These are phyloP conservation scores for Tetradesmus lagerheimii DNA, from an alignment of 139 green algal genomes.

Conservation along the genomic window DNA sequence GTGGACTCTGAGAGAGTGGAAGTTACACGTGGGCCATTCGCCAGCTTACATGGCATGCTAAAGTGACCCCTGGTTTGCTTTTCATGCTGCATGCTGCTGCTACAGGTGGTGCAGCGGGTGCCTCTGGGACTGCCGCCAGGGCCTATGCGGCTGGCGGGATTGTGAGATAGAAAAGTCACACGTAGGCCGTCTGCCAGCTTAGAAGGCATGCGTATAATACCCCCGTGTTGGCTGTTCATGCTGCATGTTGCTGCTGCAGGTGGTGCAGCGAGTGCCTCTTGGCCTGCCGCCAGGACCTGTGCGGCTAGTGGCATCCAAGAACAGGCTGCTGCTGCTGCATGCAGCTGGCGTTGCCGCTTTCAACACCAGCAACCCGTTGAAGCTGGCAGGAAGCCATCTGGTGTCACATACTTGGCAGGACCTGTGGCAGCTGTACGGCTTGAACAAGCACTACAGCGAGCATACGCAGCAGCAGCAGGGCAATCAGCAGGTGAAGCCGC, in stretches of 20 bases:
- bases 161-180: no score
- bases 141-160: no score
- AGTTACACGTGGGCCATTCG: no score
- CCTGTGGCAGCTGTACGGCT: slow-evolving; percentile 32
- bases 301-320: neutral
- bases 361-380: neutral
- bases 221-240: neutral
- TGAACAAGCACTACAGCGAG: neutral
- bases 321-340: slow-evolving; percentile 31
- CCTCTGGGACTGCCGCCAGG: no score
- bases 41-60: no score
- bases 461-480: slow-evolving; percentile 26
- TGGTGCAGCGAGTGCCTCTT: slow-evolving; percentile 1
- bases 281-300: slow-evolving; percentile 28
- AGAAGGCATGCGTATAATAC: no score
- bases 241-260: slow-evolving; percentile 6
- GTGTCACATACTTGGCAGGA: slow-evolving; percentile 29
- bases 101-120: no score
- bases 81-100: neutral
- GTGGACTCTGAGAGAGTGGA: no score
- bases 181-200: no score
- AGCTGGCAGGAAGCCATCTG: neutral
- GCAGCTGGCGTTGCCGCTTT: slow-evolving; percentile 22
- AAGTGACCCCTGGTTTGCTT: no score
- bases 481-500: neutral